Base-by-base conservation (phyloP, 2,329 filamentous ascomycete genomes). In the Venturia carpophila region DNA sequence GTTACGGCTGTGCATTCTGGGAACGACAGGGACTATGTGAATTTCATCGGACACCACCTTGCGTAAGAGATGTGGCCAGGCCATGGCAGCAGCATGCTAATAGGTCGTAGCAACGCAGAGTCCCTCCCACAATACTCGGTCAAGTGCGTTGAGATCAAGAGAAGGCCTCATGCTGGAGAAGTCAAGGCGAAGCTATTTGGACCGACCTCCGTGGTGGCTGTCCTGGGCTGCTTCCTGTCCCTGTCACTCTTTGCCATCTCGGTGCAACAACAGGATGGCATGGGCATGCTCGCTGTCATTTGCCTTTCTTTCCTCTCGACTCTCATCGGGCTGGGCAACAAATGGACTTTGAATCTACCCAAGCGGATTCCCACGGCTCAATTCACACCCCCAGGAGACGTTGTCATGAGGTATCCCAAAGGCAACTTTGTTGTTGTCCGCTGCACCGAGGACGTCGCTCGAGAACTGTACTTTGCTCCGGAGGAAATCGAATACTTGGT, bases 401-500 rank as follows among this genome's bases (percentile, higher is more conserved):
- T 80, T 0, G 78, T 83, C 0, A 80, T 83, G 43, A 74, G 79
- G 19, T 82, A 82, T 67, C 78, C 78, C 0, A 81, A 80, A 66
- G 80, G 80, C 43, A 79, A 75, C 67, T 82, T 80, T 66, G 73
- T 82, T 17, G 72, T 83, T 5, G 78, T 83, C 3, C 74, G 75
- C 43, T 83, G 80, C 68, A 70, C 75, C n/a, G 80, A 83, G 66
- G 72, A 79, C 4, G 76, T 82, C 1, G 79, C 80, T 2, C 74
- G 80, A 17, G 79, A 82, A 67, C 72, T 83, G 0, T 82, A 79
- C 69, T 83, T 82, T 67, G 79, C 80, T 4, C 80, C 79, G 0
- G 80, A 82, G 68, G 75, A 77, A 58, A 80, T 82, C 64, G 70
- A 79, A 13, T 83, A 83, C 68, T 68, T 74, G 19, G 69, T 82